These are phyloP conservation scores for sorghum (Sorghum bicolor) DNA, from an alignment of 176 grass and related monocot species.

Conservation along the genomic window DNA sequence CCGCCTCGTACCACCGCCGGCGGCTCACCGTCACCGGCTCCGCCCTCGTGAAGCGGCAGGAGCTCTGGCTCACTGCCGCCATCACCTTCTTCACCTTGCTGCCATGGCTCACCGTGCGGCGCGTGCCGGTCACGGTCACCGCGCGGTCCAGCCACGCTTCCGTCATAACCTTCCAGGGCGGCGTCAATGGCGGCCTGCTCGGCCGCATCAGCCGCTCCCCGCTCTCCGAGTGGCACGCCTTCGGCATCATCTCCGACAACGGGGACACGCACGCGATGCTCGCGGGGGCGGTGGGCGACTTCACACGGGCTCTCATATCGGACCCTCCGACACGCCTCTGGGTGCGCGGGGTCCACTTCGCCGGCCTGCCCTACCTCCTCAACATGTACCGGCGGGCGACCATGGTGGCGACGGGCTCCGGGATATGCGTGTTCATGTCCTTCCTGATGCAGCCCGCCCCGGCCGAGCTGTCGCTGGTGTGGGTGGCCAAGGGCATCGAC, in stretches of 20 bases:
- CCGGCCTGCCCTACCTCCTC: constrained; percentile 59
- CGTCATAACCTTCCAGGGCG: constrained; percentile 52
- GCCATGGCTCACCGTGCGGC: constrained; percentile 58
- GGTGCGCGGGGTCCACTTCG: constrained; percentile 55
- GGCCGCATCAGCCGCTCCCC: constrained; percentile 73
- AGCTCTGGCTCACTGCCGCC: constrained; percentile 47
- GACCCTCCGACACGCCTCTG: constrained; percentile 52
- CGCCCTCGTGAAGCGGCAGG: constrained; percentile 33
- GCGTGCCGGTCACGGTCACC: constrained; percentile 50
- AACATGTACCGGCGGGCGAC: constrained; percentile 62
- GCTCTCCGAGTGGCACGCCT: constrained; percentile 82
- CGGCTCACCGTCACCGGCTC: constrained; percentile 20
- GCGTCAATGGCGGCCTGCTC: constrained; percentile 53
- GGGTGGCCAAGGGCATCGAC: constrained; percentile 70
- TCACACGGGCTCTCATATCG: constrained; percentile 45
- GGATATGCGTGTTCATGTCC: constrained; percentile 73
- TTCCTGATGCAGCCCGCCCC: constrained; percentile 57
- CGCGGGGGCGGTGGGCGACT: constrained; percentile 71
- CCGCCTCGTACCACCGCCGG: constrained; percentile 44
- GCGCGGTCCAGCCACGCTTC: constrained; percentile 60
- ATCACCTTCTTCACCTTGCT: constrained; percentile 72
- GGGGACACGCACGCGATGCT: constrained; percentile 49
- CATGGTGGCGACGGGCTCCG: constrained; percentile 62
- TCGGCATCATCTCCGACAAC: constrained; percentile 69
- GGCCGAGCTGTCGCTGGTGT: constrained; percentile 61